Conservation (phyloP, 2,329 filamentous ascomycete species). For the Neonectria magnoliae region DNA sequence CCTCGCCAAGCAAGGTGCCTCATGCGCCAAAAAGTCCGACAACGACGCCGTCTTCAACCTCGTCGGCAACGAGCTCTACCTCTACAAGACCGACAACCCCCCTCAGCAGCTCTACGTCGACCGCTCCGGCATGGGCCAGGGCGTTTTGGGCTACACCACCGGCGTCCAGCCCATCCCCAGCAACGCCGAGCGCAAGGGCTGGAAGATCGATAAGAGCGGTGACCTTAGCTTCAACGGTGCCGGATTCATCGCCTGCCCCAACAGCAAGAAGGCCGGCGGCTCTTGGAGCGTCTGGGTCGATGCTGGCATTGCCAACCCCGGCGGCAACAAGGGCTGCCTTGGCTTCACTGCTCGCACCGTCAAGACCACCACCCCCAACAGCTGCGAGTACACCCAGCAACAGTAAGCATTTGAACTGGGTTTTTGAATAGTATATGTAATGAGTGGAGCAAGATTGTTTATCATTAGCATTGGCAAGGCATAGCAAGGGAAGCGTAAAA, state of each 20-base stretch:
- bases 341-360: conserved; percentile 46
- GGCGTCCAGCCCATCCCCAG: conserved; percentile 50
- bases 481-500: too few relatives aligned
- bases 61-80: conserved; percentile 54
- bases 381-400: conserved; percentile 45
- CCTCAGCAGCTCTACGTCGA: conserved; percentile 54
- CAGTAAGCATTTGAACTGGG: conserved; percentile 1
- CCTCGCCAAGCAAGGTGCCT: conserved; percentile 55
- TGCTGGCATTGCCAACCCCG: conserved; percentile 45
- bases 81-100: conserved; percentile 52
- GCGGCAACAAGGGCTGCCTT: conserved; percentile 48
- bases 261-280: conserved; percentile 38
- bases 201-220: conserved; percentile 52
- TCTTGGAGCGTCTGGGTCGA: conserved; percentile 52
- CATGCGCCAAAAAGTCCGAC: conserved; percentile 54
- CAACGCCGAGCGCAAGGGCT: conserved; percentile 58
- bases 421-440: too few relatives aligned
- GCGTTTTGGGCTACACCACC: conserved; percentile 61
- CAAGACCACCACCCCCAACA: conserved; percentile 38
- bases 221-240: conserved; percentile 58
- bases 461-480: too few relatives aligned
- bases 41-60: conserved; percentile 62
- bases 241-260: conserved; percentile 57
- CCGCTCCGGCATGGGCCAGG: conserved; percentile 61
- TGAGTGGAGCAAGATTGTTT: too few relatives aligned